phyloP scores from a whole-genome alignment of 495 filamentous ascomycete genomes.

The Penicillium taxi region DNA sequence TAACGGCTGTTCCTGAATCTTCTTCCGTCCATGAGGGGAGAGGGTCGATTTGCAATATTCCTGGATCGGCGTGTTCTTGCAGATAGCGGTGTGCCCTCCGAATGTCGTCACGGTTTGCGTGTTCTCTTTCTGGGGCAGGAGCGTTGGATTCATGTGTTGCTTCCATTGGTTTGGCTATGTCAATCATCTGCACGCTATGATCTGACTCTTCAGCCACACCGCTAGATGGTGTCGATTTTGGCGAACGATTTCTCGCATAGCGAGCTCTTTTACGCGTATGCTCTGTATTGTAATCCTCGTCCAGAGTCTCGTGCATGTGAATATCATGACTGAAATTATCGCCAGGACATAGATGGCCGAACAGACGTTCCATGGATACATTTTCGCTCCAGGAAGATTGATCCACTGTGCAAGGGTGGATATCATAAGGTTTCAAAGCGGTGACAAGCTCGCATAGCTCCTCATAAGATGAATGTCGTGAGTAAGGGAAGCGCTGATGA shows the following conservation, averaged over 20 bases:
- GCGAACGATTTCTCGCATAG: conserved; percentile 15
- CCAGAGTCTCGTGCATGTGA: conserved; percentile 43
- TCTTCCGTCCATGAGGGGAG: conserved; percentile 18
- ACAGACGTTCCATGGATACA: conserved; percentile 57
- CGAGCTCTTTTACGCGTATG: conserved; percentile 21
- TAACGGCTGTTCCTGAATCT: not conserved
- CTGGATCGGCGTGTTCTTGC: conserved; percentile 11
- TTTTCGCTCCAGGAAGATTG: conserved; percentile 51
- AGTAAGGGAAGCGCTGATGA: conserved; percentile 65
- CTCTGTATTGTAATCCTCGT: conserved; percentile 13
- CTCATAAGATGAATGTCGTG: conserved; percentile 77
- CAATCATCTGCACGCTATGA: no score
- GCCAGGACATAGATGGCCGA: conserved; percentile 60
- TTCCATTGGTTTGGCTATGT: no score
- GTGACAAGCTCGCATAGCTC: conserved; percentile 68
- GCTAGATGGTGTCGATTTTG: conserved; percentile 14
- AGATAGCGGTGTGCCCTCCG: conserved; percentile 23
- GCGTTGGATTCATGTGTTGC: conserved; percentile 1
- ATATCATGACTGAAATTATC: conserved; percentile 57
- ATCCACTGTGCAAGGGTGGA: conserved; percentile 79
- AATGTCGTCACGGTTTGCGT: conserved; percentile 20
- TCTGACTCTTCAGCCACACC: conserved; percentile 1
- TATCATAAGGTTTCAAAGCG: conserved; percentile 63
- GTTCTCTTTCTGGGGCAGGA: not conserved
- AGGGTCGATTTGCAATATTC: conserved; percentile 18